Evolutionary conservation across 352 stramenopile genomes (phyloP).

Genomic region (Phytophthora aleatoria): DNA sequence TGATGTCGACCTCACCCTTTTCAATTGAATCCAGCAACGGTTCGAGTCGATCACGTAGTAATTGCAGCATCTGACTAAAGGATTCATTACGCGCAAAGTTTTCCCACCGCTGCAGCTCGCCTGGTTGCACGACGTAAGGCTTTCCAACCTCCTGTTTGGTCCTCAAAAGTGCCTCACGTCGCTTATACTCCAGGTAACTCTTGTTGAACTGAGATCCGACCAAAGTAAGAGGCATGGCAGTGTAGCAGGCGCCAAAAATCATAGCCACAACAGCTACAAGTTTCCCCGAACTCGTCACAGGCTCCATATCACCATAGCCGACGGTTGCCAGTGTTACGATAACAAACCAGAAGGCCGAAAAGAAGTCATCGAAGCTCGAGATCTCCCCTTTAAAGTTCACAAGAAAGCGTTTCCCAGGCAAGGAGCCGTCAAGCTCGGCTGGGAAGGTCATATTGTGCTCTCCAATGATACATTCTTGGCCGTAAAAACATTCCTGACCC

Average conservation of each 20-base stretch:
- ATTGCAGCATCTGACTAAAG: slow-evolving; percentile 48
- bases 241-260: slow-evolving; percentile 85
- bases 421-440: slow-evolving; percentile 49
- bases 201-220: slow-evolving; percentile 86
- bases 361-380: slow-evolving; percentile 80
- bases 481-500: slow-evolving; percentile 79
- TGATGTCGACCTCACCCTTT: slow-evolving; percentile 51
- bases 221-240: slow-evolving; percentile 78
- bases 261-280: slow-evolving; percentile 78
- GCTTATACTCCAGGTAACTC: slow-evolving; percentile 81
- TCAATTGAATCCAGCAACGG: slow-evolving; percentile 48
- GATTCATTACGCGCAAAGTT: slow-evolving; percentile 56
- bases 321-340: slow-evolving; percentile 79
- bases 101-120: slow-evolving; percentile 56
- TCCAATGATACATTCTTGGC: slow-evolving; percentile 59
- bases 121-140: slow-evolving; percentile 46
- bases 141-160: slow-evolving; percentile 80
- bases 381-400: slow-evolving; percentile 74
- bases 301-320: slow-evolving; percentile 81
- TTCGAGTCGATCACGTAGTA: slow-evolving; percentile 41
- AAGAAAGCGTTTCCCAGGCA: slow-evolving; percentile 69
- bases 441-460: slow-evolving; percentile 68
- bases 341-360: slow-evolving; percentile 87
- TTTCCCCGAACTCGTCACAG: slow-evolving; percentile 65
- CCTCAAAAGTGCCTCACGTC: slow-evolving; percentile 65